Evolutionary conservation across 192 early-diverging fungal species (phyloP), one percentile per base, ranked within the genome.

Genomic region (Podila clonocystis): DNA sequence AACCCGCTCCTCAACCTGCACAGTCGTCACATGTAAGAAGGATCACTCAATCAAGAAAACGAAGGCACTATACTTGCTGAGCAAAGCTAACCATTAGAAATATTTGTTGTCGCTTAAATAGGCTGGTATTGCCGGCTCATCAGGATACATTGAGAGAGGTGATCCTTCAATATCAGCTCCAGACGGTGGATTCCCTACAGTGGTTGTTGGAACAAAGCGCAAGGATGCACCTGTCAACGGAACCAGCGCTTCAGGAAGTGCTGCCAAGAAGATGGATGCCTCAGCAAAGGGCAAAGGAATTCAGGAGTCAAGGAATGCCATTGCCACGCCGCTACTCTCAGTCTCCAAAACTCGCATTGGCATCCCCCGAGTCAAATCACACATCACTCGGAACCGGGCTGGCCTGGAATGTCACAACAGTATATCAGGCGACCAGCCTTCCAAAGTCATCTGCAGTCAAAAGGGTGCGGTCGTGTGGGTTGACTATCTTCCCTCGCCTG

Each of bases 401-500:
- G 77, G 70, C 2, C 20, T 80, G 48, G 77, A 80, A 38, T 80
- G 77, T 22, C 77, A 80, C 26, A 80, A 80, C 41, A 80, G 71
- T 34, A 13, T 80, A 15, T n/a, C 77, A 15, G 71, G 77, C 20
- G 62, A 65, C 19, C 59, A 79, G 20, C 72, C 70, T 13, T 67
- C 82, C 36, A 89, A 87, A 59, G 72, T 93, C 30, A 83, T 75
- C 24, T 89, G 85, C 57, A 86, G 82, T 38, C 67, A 82, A 50
- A 85, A 87, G 29, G 84, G 86, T 15, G 50, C 72, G 22, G 60
- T 86, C 9, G 48, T 91, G 0, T 95, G 93, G 89, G 76, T 75
- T 17, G 90, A 92, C 62, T 89, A 87, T 58, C 62, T 94, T 15
- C 85, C 85, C 11, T 80, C 82, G 48, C 65, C 83, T 29, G 89